phyloP scores from a whole-genome alignment of 768 basidiomycete species.

The Pisolithus tinctorius region DNA sequence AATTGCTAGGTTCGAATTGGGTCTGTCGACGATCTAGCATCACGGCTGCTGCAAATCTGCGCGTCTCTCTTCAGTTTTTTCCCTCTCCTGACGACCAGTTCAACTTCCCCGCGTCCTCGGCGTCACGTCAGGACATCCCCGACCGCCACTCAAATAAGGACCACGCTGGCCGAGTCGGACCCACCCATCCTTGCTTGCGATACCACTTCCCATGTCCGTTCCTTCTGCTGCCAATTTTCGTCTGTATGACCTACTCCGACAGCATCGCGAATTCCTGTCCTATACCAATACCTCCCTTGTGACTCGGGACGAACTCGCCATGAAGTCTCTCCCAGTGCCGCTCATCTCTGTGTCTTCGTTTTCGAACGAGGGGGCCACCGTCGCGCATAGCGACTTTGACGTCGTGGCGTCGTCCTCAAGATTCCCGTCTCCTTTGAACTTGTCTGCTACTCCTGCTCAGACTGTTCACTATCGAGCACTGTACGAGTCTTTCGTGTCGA shows the following conservation, averaged over 20 bases:
- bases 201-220: slow-evolving; percentile 12
- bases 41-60: slow-evolving; percentile 26
- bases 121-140: slow-evolving; percentile 1
- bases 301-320: background rate
- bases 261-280: slow-evolving; percentile 5
- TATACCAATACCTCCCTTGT: background rate
- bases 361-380: background rate
- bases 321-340: background rate
- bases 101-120: slow-evolving; percentile 25
- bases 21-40: slow-evolving; percentile 10
- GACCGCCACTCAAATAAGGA: slow-evolving; percentile 23
- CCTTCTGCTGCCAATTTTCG: slow-evolving; percentile 2
- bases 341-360: background rate
- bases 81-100: slow-evolving; percentile 26
- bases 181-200: slow-evolving; percentile 1
- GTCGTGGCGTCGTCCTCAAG: background rate
- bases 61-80: slow-evolving; percentile 8
- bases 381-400: background rate
- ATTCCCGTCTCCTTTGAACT: background rate
- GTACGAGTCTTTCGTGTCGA: slow-evolving; percentile 39
- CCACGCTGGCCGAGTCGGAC: background rate
- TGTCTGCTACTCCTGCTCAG: background rate
- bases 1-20: slow-evolving; percentile 13
- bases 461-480: slow-evolving; percentile 9
- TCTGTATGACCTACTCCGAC: slow-evolving; percentile 4